Evolutionary conservation across 345 rosid species (phyloP).

Genomic region (Viola odorata): DNA sequence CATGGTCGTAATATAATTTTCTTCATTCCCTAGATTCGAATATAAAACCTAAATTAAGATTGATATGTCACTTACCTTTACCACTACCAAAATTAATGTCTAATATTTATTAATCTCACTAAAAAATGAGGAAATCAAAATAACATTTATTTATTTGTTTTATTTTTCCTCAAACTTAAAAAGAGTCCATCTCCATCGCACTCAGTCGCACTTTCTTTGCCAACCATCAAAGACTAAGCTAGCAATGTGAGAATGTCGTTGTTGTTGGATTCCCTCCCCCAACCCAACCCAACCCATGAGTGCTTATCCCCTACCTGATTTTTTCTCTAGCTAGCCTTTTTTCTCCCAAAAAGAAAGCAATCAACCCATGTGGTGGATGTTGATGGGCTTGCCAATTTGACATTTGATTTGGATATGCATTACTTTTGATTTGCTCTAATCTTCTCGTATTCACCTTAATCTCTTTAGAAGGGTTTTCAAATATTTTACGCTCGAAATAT

Average conservation of each 20-base stretch:
- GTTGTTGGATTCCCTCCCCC: neutral
- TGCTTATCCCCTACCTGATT: neutral
- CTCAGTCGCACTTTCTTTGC: constrained; percentile 2
- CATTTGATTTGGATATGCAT: neutral
- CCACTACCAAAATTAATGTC: neutral
- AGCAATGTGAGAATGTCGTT: neutral
- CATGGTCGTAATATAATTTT: too few species aligned
- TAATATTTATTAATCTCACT: neutral
- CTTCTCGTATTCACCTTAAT: neutral
- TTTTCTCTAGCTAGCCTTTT: neutral
- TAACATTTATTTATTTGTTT: neutral
- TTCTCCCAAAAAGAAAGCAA: too few species aligned
- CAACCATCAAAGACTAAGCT: neutral
- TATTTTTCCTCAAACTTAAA: constrained; percentile 48
- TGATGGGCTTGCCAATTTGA: neutral
- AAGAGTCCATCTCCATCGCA: constrained; percentile 6
- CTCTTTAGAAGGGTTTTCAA: neutral
- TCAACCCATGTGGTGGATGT: neutral
- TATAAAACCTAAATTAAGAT: too few species aligned
- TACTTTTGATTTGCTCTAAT: neutral
- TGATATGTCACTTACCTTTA: too few species aligned
- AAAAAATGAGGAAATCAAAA: neutral
- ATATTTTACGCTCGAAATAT: neutral
- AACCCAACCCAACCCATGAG: neutral
- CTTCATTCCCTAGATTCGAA: too few species aligned